Evolutionary conservation across 805 yeast species (phyloP).

Genomic region (Monosporozyma aquatica): DNA sequence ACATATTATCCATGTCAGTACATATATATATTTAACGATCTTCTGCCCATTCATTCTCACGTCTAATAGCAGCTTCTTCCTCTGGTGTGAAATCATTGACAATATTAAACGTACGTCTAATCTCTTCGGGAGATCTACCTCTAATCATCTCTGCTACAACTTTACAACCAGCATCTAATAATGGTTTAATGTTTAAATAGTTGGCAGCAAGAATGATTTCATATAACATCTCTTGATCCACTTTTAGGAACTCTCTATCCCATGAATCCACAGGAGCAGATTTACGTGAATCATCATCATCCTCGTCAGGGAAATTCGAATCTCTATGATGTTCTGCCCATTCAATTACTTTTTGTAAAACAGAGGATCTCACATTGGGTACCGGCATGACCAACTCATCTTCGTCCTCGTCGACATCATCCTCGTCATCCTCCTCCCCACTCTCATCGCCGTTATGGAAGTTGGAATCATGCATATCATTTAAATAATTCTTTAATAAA

Average conservation of each 20-base stretch:
- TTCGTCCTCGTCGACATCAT: slow-evolving; percentile 45
- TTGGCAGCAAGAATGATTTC: slow-evolving; percentile 78
- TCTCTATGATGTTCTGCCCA: slow-evolving; percentile 95
- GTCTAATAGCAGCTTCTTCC: slow-evolving; percentile 78
- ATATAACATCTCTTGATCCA: slow-evolving; percentile 83
- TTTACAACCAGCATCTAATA: slow-evolving; percentile 71
- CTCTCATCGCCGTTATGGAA: slow-evolving; percentile 25
- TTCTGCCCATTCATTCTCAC: slow-evolving; percentile 89
- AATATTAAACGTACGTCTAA: slow-evolving; percentile 69
- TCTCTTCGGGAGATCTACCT: slow-evolving; percentile 72
- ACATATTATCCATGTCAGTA: too few relatives aligned
- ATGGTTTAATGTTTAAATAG: slow-evolving; percentile 64
- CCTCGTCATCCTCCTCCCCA: slow-evolving; percentile 32
- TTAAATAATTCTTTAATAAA: slow-evolving; percentile 76
- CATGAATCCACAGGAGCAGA: slow-evolving; percentile 91
- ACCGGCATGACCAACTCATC: slow-evolving; percentile 76
- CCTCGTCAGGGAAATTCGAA: slow-evolving; percentile 65
- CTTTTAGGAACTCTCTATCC: slow-evolving; percentile 90
- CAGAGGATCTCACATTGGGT: slow-evolving; percentile 82
- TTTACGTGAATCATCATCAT: slow-evolving; percentile 75
- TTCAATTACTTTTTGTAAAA: slow-evolving; percentile 82
- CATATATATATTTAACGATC: slow-evolving; percentile 49
- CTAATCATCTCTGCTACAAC: slow-evolving; percentile 78
- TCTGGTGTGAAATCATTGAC: slow-evolving; percentile 79
- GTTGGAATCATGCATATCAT: slow-evolving; percentile 44